These are phyloP conservation scores for Cordyceps javanica DNA, from an alignment of 2,329 filamentous ascomycete species.

Conservation along the genomic window DNA sequence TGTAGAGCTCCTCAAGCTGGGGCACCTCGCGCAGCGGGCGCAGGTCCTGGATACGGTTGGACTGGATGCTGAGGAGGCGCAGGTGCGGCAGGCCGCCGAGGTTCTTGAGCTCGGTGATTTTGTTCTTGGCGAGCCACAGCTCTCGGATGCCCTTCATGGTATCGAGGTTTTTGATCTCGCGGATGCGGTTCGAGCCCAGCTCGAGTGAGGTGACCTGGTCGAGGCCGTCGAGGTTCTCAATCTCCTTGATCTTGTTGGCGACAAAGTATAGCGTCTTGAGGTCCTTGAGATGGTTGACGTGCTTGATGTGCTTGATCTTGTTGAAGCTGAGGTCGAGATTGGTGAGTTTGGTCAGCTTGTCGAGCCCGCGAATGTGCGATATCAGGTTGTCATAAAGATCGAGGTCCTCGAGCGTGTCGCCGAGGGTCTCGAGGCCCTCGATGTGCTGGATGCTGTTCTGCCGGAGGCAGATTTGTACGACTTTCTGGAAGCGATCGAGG, in stretches of 20 bases:
- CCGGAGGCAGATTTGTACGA: constrained; percentile 76
- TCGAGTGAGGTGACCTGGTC: constrained; percentile 76
- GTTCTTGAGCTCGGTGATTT: constrained; percentile 77
- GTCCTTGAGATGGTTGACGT: constrained; percentile 68
- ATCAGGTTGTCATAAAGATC: constrained; percentile 98
- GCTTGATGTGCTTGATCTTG: constrained; percentile 98
- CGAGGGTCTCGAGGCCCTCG: constrained; percentile 63
- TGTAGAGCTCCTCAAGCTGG: constrained; percentile 85
- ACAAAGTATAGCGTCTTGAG: constrained; percentile 86
- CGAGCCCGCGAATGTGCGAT: constrained; percentile 76
- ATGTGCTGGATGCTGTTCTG: constrained; percentile 85
- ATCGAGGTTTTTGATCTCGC: constrained; percentile 81
- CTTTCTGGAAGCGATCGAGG: constrained; percentile 76
- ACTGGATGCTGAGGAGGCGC: constrained; percentile 87
- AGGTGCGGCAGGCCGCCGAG: constrained; percentile 71
- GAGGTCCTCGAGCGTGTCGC: constrained; percentile 67
- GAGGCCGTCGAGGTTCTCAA: constrained; percentile 76
- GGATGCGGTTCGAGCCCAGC: constrained; percentile 84
- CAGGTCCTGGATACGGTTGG: constrained; percentile 80
- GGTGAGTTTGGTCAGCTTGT: constrained; percentile 67
- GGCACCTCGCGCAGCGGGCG: constrained; percentile 67
- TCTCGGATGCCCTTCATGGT: constrained; percentile 72
- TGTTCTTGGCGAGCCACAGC: constrained; percentile 94
- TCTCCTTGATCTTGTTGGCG: constrained; percentile 85
- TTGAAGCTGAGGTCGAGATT: constrained; percentile 93